phyloP scores from a whole-genome alignment of 345 rosid species.

The Arabidopsis arenosa region DNA sequence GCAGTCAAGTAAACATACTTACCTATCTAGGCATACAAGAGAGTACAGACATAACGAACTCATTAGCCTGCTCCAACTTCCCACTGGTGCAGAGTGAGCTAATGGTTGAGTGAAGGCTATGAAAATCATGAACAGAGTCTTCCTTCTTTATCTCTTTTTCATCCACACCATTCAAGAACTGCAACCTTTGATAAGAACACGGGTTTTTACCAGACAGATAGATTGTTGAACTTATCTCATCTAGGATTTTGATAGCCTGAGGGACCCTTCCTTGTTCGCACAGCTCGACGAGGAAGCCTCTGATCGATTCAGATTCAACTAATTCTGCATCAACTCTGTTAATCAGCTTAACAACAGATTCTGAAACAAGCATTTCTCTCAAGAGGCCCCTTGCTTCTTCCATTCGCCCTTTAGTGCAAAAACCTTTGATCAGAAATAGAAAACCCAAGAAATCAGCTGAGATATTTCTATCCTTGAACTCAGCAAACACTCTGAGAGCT shows the following conservation, averaged over 20 bases:
- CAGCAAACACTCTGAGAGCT: conserved; percentile 62
- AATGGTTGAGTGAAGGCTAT: conserved; percentile 56
- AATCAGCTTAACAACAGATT: conserved; percentile 61
- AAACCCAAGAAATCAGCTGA: conserved; percentile 84
- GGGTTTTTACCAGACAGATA: conserved; percentile 38
- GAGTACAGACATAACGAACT: conserved; percentile 53
- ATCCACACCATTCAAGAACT: conserved; percentile 27
- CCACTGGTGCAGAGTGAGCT: conserved; percentile 74
- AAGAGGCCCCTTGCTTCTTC: conserved; percentile 82
- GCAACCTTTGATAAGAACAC: conserved; percentile 29
- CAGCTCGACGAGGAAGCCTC: conserved; percentile 62
- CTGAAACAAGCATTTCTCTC: conserved; percentile 84
- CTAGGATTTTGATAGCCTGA: conserved; percentile 55
- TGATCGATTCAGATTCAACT: conserved; percentile 77
- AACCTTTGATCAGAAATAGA: conserved; percentile 69
- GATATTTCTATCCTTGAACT: conserved; percentile 57
- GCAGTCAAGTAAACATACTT: conserved; percentile 26
- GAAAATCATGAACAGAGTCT: conserved; percentile 50
- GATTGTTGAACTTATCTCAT: conserved; percentile 48
- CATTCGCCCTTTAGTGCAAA: conserved; percentile 84
- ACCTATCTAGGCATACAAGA: conserved; percentile 44
- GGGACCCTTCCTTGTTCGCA: conserved; percentile 59
- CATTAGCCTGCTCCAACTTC: conserved; percentile 67
- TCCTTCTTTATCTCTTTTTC: conserved; percentile 38
- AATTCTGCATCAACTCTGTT: conserved; percentile 64